phyloP scores from a whole-genome alignment of 768 basidiomycete genomes.

The Coprinellus aureogranulatus region DNA sequence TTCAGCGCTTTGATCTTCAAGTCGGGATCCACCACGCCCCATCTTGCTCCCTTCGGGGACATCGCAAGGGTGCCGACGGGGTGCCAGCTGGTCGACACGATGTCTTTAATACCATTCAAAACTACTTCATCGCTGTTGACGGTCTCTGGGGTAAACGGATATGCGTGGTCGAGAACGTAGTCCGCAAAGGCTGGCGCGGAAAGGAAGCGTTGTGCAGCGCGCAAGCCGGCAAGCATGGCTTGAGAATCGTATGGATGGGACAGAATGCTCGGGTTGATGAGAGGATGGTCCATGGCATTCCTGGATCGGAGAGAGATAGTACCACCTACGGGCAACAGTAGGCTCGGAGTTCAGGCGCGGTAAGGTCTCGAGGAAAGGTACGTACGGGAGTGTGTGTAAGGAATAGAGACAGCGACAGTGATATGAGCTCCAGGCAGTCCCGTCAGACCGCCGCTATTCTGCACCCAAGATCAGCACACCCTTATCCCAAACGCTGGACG shows the following conservation, averaged over 20 bases:
- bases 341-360: no score
- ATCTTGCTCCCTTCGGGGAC: constrained; percentile 22
- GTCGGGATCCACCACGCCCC: constrained; percentile 38
- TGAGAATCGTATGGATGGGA: not conserved
- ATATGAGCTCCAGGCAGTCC: not conserved
- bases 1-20: constrained; percentile 32
- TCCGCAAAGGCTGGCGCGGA: constrained; percentile 2
- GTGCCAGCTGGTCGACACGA: constrained; percentile 25
- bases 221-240: constrained; percentile 6
- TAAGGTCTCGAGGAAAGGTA: no score
- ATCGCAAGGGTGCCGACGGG: constrained; percentile 32
- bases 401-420: not conserved
- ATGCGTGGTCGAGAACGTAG: constrained; percentile 7
- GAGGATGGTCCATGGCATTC: constrained; percentile 10
- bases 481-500: no score
- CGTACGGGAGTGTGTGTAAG: no score
- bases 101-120: constrained; percentile 17
- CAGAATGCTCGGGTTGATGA: constrained; percentile 10
- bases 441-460: not conserved
- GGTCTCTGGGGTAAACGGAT: constrained; percentile 7
- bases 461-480: no score
- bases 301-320: constrained; percentile 14
- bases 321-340: constrained; percentile 12
- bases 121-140: constrained; percentile 11
- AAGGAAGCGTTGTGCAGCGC: constrained; percentile 4